These are phyloP conservation scores for Sporisorium exsertum DNA, from an alignment of 1,284 basidiomycete species.

Conservation along the genomic window DNA sequence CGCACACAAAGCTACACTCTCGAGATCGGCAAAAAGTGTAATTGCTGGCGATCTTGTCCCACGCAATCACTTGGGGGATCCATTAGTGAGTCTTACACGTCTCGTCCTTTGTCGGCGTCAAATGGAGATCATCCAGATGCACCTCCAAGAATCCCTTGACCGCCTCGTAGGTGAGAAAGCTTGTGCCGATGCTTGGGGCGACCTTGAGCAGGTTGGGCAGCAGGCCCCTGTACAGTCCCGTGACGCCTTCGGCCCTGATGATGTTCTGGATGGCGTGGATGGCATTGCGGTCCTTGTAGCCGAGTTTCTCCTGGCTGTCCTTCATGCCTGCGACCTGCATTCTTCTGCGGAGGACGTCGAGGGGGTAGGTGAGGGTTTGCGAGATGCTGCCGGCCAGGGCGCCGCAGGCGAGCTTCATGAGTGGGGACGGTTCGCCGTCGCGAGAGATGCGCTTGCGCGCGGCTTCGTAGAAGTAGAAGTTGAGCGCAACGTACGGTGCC, in stretches of 20 bases:
- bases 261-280: conserved; percentile 79
- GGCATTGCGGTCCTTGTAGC: conserved; percentile 78
- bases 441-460: conserved; percentile 62
- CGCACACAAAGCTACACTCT: too few species aligned
- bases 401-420: conserved; percentile 71
- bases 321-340: conserved; percentile 94
- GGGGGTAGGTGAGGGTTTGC: conserved; percentile 93
- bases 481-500: conserved; percentile 81
- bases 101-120: conserved; percentile 5
- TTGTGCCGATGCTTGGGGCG: conserved; percentile 66
- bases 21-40: too few species aligned
- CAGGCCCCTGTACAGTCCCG: conserved; percentile 84
- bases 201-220: conserved; percentile 90
- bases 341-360: conserved; percentile 91
- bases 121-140: conserved; percentile 41
- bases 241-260: conserved; percentile 79
- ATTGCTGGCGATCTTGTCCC: too few species aligned
- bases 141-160: conserved; percentile 48
- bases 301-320: conserved; percentile 72
- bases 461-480: conserved; percentile 68
- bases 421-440: conserved; percentile 57
- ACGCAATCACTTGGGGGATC: too few species aligned
- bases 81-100: conserved; percentile 7
- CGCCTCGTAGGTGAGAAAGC: conserved; percentile 63
- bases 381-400: conserved; percentile 77